These are phyloP conservation scores for Populus deltoides DNA, from an alignment of 345 rosid species.

Conservation along the genomic window DNA sequence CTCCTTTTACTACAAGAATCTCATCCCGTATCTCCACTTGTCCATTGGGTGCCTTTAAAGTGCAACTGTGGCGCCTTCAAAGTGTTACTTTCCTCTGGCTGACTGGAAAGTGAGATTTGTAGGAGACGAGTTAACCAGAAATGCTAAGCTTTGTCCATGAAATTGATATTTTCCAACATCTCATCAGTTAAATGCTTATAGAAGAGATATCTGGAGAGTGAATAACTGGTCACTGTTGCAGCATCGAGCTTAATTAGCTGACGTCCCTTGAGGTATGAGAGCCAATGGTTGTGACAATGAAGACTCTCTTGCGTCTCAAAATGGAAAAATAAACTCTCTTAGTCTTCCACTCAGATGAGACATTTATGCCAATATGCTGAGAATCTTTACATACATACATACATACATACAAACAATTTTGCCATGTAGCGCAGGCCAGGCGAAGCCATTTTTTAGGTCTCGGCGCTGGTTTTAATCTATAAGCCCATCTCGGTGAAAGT, in stretches of 20 bases:
- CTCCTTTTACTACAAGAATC: constrained; percentile 11
- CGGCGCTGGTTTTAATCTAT: not conserved
- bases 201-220: not conserved
- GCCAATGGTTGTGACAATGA: not conserved
- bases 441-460: not conserved
- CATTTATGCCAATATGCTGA: not conserved
- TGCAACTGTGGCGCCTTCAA: constrained; percentile 19
- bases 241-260: not conserved
- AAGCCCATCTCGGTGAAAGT: not conserved
- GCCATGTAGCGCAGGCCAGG: not conserved
- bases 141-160: not conserved
- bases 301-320: not conserved
- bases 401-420: not conserved
- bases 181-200: not conserved
- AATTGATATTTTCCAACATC: not conserved
- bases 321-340: not conserved
- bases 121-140: not conserved
- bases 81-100: constrained; percentile 6
- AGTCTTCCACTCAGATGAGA: not conserved
- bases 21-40: constrained; percentile 15
- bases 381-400: too few relatives aligned
- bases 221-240: not conserved
- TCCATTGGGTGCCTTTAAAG: constrained; percentile 46
- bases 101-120: not conserved
- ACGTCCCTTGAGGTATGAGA: not conserved